Conservation (phyloP, 1,284 basidiomycete genomes). For the Trichosporon faecale region DNA sequence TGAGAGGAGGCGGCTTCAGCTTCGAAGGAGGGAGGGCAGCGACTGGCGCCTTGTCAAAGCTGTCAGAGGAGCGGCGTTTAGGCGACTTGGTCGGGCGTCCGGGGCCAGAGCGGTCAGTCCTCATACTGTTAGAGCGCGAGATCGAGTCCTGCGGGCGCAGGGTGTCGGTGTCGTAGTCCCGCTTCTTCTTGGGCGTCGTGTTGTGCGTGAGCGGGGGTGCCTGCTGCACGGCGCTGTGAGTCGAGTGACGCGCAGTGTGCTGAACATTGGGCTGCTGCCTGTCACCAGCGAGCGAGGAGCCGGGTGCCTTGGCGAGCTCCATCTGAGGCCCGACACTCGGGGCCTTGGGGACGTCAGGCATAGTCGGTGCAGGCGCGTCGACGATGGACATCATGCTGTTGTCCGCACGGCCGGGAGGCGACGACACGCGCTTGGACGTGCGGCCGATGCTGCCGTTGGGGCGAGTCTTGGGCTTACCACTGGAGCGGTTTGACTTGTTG, state of each 20-base stretch:
- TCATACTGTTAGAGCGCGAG: slow-evolving; percentile 28
- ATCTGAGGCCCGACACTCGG: slow-evolving; percentile 44
- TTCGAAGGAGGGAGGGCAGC: slow-evolving; percentile 44
- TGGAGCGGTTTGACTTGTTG: slow-evolving; percentile 14
- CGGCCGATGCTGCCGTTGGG: slow-evolving; percentile 39
- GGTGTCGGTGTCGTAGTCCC: slow-evolving; percentile 17
- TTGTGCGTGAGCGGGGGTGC: background rate
- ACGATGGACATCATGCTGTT: slow-evolving; percentile 44
- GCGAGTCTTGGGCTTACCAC: slow-evolving; percentile 32
- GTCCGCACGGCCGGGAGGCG: slow-evolving; percentile 23
- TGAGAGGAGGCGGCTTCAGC: slow-evolving; percentile 45
- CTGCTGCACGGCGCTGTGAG: background rate
- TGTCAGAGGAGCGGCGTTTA: slow-evolving; percentile 14
- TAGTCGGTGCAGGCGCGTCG: slow-evolving; percentile 35
- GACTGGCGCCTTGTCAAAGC: slow-evolving; percentile 8
- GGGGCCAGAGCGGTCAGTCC: background rate
- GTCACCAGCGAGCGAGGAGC: slow-evolving; percentile 36
- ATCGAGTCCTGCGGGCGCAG: slow-evolving; percentile 29
- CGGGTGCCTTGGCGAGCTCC: slow-evolving; percentile 44
- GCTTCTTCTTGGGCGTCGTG: slow-evolving; percentile 9
- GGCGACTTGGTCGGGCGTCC: background rate
- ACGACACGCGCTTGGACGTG: slow-evolving; percentile 25
- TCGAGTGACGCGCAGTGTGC: slow-evolving; percentile 3
- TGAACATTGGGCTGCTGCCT: background rate
- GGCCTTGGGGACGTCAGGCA: slow-evolving; percentile 51